phyloP scores from a whole-genome alignment of 176 grass and related monocot species.

The Triticum monococcum region DNA sequence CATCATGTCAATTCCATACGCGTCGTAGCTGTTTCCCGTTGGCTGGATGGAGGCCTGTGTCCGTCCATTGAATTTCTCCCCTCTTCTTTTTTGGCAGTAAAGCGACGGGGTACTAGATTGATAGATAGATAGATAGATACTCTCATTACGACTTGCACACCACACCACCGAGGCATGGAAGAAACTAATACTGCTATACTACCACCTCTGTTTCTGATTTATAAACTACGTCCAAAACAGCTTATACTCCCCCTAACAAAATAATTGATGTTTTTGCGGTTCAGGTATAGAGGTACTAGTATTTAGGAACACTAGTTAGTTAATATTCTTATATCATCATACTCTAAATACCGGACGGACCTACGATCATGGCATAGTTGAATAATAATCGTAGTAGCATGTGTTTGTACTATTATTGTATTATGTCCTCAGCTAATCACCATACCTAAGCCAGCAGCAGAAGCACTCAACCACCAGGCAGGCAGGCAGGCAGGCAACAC shows the following conservation, averaged over 20 bases:
- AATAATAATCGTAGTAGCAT: constrained; percentile 40
- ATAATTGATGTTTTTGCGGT: too few species aligned
- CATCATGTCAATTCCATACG: constrained; percentile 19
- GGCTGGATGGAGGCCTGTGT: constrained; percentile 1
- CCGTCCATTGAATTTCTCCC: too few species aligned
- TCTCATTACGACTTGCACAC: constrained; percentile 24
- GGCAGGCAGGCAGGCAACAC: constrained; percentile 21
- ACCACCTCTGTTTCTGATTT: too few species aligned
- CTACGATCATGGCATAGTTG: not conserved
- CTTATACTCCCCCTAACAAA: too few species aligned
- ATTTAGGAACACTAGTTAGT: too few species aligned
- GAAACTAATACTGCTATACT: not conserved
- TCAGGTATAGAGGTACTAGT: not conserved
- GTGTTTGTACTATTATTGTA: constrained; percentile 26
- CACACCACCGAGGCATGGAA: constrained; percentile 1
- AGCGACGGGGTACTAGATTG: not conserved
- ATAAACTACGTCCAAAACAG: too few species aligned
- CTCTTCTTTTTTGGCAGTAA: not conserved
- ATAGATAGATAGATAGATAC: not conserved
- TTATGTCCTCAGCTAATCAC: constrained; percentile 25
- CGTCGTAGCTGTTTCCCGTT: constrained; percentile 30
- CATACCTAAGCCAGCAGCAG: too few species aligned
- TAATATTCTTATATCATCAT: not conserved
- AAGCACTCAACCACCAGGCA: constrained; percentile 45
- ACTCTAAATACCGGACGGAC: not conserved